Base-by-base conservation (phyloP, 192 early-diverging fungal species). In the Coemansia reversa region DNA sequence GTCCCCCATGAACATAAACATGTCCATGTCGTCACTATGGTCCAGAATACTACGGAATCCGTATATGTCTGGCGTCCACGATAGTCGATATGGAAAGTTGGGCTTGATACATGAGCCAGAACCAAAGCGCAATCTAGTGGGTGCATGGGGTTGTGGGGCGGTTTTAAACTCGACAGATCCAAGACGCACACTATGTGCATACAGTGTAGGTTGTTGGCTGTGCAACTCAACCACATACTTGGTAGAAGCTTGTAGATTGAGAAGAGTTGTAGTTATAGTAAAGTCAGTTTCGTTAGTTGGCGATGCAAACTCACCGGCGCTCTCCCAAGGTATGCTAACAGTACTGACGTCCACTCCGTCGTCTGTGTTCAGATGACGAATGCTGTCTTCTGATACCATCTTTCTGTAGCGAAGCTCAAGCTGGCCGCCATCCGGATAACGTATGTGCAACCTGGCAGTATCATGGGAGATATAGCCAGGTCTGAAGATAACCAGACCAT, bases 81-180 rank as follows among this genome's bases (percentile, higher is more conserved):
- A 51, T 11, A 63, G 76, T 5, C 49, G 27, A 70, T 83, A 84
- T 24, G 83, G 83, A 54, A 77, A 81, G 23, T 78, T 76, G 49
- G 78, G 83, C 55, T 78, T 84, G 63, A 84, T 79, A 47, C 83
- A 84, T 30, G 83, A 84, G 14, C 83, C 83, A 0, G 74, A 63
- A 4, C 65, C 82, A 52, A 84, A 80, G 33, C 65, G 65, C 62
- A 78, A 59, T 16, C 59, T 54, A 11, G 75, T 56, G 14, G 74
- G 65, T 20, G 52, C 9, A 35, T 63, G 60, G 0, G 72, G 76
- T 1, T 24, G 11, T 0, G 82, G 63, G 27, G 72, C 69, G 4
- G 69, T 79, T 35, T 62, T 74, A 60, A 73, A 73, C 56, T 72
- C 70, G 22, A 59, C 57, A 1, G 76, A 76, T 8, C 65, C 69